These are phyloP conservation scores for Aspergillus tamarii DNA, from an alignment of 2,329 filamentous ascomycete species.

Conservation along the genomic window DNA sequence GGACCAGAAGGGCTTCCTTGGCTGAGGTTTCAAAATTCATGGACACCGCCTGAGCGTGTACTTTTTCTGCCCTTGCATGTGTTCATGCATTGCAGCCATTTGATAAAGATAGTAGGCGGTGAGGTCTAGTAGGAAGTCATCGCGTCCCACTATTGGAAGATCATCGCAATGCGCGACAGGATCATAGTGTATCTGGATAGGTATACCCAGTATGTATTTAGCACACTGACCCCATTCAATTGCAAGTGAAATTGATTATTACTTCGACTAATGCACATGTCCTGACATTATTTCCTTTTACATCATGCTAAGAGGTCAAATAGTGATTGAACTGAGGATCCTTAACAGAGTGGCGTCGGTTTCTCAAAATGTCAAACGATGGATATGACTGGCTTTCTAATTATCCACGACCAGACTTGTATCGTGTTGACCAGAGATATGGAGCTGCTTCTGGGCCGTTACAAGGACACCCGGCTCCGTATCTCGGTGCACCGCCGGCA, in stretches of 20 bases:
- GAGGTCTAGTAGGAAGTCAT: neutral
- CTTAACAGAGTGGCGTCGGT: neutral
- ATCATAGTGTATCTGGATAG: neutral
- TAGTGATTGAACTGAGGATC: neutral
- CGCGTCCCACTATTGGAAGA: neutral
- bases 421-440: neutral
- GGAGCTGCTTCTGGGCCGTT: constrained; percentile 2
- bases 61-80: neutral
- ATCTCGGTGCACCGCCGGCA: neutral
- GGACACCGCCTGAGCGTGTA: constrained; percentile 8
- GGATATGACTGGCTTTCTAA: constrained; percentile 23
- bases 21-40: too few relatives aligned
- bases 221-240: neutral
- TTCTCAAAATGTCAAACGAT: constrained; percentile 23
- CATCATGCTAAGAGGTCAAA: neutral
- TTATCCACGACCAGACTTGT: constrained; percentile 12
- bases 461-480: constrained; percentile 5
- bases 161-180: neutral
- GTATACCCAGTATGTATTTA: too few relatives aligned
- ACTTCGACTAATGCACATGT: neutral
- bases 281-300: neutral
- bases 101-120: neutral
- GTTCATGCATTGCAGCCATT: too few relatives aligned
- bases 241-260: too few relatives aligned
- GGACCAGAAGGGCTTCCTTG: too few relatives aligned